A percentile compares a stretch with the other conserved stretches of the same genome.
phyloP scores from a whole-genome alignment of 1,284 basidiomycete species.

The Malassezia nana region DNA sequence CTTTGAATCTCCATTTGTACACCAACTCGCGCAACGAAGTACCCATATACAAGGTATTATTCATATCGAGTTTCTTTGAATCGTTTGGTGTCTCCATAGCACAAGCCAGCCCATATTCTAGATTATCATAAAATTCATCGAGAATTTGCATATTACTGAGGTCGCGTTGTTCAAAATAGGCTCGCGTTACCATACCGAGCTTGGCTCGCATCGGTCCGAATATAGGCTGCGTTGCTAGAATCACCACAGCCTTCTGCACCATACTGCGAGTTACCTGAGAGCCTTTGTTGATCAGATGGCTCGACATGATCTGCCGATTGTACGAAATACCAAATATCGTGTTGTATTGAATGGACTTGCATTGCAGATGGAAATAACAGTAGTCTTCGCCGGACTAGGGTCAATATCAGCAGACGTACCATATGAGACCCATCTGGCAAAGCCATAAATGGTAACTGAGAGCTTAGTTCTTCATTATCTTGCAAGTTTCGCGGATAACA shows the following conservation, averaged over 20 bases:
- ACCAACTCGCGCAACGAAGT: conserved; percentile 85
- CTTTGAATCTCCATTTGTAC: conserved; percentile 83
- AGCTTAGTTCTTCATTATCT: conserved; percentile 36
- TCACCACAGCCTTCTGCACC: conserved; percentile 94
- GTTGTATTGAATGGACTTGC: conserved; percentile 20
- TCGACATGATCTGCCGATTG: conserved; percentile 83
- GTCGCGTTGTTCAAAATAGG: conserved; percentile 47
- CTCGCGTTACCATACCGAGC: conserved; percentile 77
- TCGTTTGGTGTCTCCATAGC: conserved; percentile 17
- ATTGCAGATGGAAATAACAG: conserved; percentile 77
- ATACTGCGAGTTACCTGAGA: conserved; percentile 85
- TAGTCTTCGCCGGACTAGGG: conserved; percentile 80
- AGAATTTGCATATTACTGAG: conserved; percentile 41
- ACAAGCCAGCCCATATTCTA: conserved; percentile 33
- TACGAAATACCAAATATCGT: conserved; percentile 49
- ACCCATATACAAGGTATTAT: conserved; percentile 64
- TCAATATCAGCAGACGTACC: conserved; percentile 50
- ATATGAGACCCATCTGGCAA: conserved; percentile 93
- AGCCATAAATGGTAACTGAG: conserved; percentile 81
- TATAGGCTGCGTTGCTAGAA: conserved; percentile 60
- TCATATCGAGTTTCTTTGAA: conserved; percentile 15
- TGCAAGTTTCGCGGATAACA: conserved; percentile 32
- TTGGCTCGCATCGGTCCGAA: conserved; percentile 60
- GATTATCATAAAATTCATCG: conserved; percentile 44
- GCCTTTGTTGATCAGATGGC: conserved; percentile 68